Conservation (phyloP, 345 rosid genomes). For the Lagerstroemia speciosa region DNA sequence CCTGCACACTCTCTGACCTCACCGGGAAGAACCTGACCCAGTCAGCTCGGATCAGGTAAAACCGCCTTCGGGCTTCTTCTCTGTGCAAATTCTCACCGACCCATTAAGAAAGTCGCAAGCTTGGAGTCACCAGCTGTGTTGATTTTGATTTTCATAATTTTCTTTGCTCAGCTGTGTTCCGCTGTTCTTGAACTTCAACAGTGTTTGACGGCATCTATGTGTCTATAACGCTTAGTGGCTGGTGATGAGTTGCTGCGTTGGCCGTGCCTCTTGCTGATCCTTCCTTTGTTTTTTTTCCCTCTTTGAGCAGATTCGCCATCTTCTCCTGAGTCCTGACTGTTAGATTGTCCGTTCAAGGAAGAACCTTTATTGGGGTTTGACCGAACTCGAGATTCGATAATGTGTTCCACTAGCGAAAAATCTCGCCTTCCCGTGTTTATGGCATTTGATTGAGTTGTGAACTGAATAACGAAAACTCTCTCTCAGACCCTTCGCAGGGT, state of each 20-base stretch:
- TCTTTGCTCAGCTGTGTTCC: neutral
- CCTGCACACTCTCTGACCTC: neutral
- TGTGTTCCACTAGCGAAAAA: neutral
- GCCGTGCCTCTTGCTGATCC: neutral
- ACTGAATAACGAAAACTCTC: neutral
- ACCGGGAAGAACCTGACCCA: neutral
- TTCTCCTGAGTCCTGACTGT: neutral
- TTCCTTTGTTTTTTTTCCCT: neutral
- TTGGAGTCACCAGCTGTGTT: slow-evolving; percentile 16
- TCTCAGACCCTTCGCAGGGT: slow-evolving; percentile 2
- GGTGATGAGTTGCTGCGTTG: neutral
- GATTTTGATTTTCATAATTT: slow-evolving; percentile 3
- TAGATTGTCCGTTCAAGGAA: neutral
- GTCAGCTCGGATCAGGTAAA: neutral
- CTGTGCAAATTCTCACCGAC: slow-evolving; percentile 2
- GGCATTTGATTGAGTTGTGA: neutral
- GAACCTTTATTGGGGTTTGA: neutral
- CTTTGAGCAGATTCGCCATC: neutral
- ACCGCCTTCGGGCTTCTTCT: neutral
- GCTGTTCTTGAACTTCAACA: neutral
- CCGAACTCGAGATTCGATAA: neutral
- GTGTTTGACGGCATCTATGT: neutral
- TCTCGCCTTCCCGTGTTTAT: neutral
- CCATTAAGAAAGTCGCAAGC: slow-evolving; percentile 12
- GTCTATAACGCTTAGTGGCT: neutral